Evolutionary conservation across 805 yeast species (phyloP), one percentile per base, ranked within the genome.

Genomic region (Candida takata): DNA sequence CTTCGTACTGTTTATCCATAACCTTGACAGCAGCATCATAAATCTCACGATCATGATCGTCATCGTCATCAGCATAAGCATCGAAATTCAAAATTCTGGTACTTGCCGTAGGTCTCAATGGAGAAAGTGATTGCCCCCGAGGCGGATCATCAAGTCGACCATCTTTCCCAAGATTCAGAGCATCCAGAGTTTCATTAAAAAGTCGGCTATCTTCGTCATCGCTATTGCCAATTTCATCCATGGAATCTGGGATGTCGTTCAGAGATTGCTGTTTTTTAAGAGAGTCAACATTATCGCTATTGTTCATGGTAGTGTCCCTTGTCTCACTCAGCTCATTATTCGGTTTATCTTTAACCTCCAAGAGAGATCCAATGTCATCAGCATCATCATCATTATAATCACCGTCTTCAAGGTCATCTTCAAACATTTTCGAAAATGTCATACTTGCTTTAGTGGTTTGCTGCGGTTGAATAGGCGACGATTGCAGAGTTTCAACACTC

Each of bases 1-100:
- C 34, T 3, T 44, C 43, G 25, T 37, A 43, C 24, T 42, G 46
- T 21, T 41, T 44, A 3, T 48, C 47, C 47, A 44, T 43, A 3
- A 40, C 47, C 6, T 24, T 25, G 6, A 23, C 31, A 3, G 45
- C 51, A 13, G 36, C 37, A 5, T 38, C 17, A 2, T 29, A 10
- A 4, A 38, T 38, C 8, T 14, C 12, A 19, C 29, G 26, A 19
- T 26, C 31, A 12, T 24, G 25, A 13, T 29, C 27, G n/a, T 21
- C 15, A 8, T 36, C 40, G 28, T 26, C 20, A 13, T 27, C 37
- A 3, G 35, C 29, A 10, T 15, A 33, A 6, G 35, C 29, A 14
- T 26, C 35, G 24, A 33, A 33, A 14, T 18, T 21, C 27, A 33
- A 20, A 20, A 24, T 13, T 17, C 18, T 27, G 14, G n/a, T 12